These are phyloP conservation scores for Acanthamoeba sp. DNA, from an alignment of 208 protist genomes.

Conservation along the genomic window DNA sequence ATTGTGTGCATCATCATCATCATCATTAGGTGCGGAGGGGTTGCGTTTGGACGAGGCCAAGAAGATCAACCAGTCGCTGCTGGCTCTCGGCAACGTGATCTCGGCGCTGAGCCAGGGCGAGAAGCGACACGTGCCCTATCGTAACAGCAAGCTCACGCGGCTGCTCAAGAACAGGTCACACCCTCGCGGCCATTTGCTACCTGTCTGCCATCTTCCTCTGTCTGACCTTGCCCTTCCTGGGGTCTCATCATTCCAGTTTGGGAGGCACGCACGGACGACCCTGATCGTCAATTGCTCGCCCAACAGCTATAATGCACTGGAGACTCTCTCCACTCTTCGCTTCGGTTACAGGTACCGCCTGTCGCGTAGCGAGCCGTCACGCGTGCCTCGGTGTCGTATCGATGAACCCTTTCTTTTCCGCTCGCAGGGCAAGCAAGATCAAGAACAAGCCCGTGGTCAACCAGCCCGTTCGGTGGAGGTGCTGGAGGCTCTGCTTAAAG, in stretches of 20 bases:
- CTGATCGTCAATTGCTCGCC: constrained; percentile 92
- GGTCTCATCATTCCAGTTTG: constrained; percentile 75
- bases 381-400: no score
- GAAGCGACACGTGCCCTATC: constrained; percentile 85
- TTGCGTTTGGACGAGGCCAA: constrained; percentile 89
- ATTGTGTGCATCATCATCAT: background rate
- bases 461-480: background rate
- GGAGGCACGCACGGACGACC: constrained; percentile 91
- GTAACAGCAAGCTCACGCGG: constrained; percentile 90
- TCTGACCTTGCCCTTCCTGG: no score
- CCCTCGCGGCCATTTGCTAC: no score
- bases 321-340: constrained; percentile 92
- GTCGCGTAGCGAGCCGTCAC: no score
- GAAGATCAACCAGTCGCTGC: constrained; percentile 90
- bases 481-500: background rate
- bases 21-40: background rate
- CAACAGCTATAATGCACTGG: constrained; percentile 86
- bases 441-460: constrained; percentile 8
- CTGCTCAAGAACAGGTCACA: constrained; percentile 85
- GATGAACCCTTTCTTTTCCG: background rate
- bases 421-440: background rate
- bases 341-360: constrained; percentile 89
- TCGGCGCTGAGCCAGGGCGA: constrained; percentile 86
- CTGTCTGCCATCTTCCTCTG: no score
- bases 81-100: constrained; percentile 89